A percentile compares a stretch with the other conserved stretches of the same genome.
These are phyloP conservation scores for Neurospora sp. DNA, from an alignment of 495 filamentous ascomycete species.

Conservation along the genomic window DNA sequence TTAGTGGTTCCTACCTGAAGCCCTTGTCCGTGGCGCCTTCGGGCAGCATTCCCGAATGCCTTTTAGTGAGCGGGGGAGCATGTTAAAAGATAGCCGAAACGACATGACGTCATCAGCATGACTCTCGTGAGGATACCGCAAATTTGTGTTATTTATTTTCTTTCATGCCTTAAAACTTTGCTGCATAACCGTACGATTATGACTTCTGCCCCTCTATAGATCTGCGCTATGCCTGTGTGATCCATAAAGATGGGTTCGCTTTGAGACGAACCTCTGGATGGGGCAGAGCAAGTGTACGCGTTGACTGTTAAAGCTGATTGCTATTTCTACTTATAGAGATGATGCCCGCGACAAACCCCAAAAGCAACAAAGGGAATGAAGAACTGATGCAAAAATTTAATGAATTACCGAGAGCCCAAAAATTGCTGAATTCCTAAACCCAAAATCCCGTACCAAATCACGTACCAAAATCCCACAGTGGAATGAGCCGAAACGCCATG, in stretches of 20 bases:
- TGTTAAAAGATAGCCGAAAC: background rate
- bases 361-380: background rate
- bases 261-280: background rate
- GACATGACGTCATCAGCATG: background rate
- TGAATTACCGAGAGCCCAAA: no score
- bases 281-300: background rate
- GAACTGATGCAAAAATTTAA: no score
- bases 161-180: background rate
- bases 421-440: no score
- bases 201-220: background rate
- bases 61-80: background rate
- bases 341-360: background rate
- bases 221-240: background rate
- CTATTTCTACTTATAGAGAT: background rate
- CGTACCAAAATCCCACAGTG: background rate
- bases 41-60: background rate
- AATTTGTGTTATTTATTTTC: no score
- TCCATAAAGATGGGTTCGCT: background rate
- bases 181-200: background rate
- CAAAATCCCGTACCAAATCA: background rate
- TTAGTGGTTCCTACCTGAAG: background rate
- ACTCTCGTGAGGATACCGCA: background rate
- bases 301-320: background rate
- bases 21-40: background rate
- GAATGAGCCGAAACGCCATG: background rate